Evolutionary conservation across 2,329 filamentous ascomycete species (phyloP).

Genomic region (Penicillium sumatraense): DNA sequence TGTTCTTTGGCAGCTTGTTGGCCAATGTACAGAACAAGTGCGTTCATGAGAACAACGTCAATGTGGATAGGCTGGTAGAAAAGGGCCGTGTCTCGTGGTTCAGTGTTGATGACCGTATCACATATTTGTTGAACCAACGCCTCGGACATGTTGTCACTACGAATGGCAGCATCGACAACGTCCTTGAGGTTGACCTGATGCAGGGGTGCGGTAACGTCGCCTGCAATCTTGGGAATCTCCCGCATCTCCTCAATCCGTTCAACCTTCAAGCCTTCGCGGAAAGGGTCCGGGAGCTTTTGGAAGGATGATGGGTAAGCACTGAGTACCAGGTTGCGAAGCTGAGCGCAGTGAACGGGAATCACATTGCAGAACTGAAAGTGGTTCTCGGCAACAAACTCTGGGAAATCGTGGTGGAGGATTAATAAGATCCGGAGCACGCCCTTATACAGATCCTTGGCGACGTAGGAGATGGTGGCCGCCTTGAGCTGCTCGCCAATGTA

Average conservation of each 20-base stretch:
- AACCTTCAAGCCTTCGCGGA: conserved; percentile 73
- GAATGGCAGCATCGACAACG: conserved; percentile 57
- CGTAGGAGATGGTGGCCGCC: conserved; percentile 67
- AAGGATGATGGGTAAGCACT: conserved; percentile 75
- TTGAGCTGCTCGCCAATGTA: conserved; percentile 83
- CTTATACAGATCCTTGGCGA: conserved; percentile 82
- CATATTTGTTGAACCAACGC: conserved; percentile 73
- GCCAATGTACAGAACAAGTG: conserved; percentile 81
- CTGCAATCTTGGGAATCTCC: conserved; percentile 67
- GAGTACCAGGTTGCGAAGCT: conserved; percentile 86
- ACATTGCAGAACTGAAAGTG: conserved; percentile 80
- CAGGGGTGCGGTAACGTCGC: conserved; percentile 60
- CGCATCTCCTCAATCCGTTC: conserved; percentile 77
- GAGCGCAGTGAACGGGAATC: conserved; percentile 81
- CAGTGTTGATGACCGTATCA: conserved; percentile 68
- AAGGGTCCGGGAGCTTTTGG: conserved; percentile 73
- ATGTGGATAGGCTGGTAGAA: conserved; percentile 70
- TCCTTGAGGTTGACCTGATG: conserved; percentile 58
- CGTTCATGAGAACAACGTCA: conserved; percentile 74
- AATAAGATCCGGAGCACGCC: conserved; percentile 81
- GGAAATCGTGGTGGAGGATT: conserved; percentile 89
- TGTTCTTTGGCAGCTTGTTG: conserved; percentile 69
- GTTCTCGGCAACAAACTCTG: conserved; percentile 88
- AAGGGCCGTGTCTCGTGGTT: conserved; percentile 64
- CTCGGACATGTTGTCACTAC: conserved; percentile 68